These are phyloP conservation scores for Mycena kentingensis DNA, from an alignment of 768 basidiomycete genomes.

Conservation along the genomic window DNA sequence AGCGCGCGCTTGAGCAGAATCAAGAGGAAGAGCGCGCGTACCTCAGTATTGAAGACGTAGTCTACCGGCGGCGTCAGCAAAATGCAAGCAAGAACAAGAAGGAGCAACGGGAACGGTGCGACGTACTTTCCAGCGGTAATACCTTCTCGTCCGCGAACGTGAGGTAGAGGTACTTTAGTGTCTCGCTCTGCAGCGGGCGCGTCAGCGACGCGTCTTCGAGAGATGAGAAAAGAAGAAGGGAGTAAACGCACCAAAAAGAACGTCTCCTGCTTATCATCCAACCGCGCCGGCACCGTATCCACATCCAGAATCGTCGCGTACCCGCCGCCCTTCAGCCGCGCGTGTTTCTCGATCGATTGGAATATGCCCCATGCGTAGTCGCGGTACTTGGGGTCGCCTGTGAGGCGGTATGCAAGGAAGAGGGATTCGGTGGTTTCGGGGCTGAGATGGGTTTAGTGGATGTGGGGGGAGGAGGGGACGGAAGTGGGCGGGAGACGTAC, in stretches of 20 bases:
- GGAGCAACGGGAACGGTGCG: neutral
- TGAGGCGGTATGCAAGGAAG: slow-evolving; percentile 71
- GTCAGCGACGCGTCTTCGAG: neutral
- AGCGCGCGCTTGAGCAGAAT: slow-evolving; percentile 67
- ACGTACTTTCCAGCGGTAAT: slow-evolving; percentile 60
- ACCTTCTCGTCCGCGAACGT: slow-evolving; percentile 63
- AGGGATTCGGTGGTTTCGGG: slow-evolving; percentile 81
- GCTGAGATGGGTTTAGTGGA: too few species aligned
- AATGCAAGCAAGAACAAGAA: neutral
- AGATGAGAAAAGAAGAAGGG: neutral
- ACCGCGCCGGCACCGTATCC: slow-evolving; percentile 54
- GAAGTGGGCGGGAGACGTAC: too few species aligned
- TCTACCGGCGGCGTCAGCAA: too few species aligned
- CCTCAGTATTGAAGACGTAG: slow-evolving; percentile 82
- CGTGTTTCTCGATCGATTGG: slow-evolving; percentile 67
- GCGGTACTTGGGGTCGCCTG: slow-evolving; percentile 66
- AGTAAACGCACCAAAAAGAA: slow-evolving; percentile 46
- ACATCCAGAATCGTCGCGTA: slow-evolving; percentile 71
- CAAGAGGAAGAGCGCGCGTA: slow-evolving; percentile 31
- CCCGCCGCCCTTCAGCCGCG: slow-evolving; percentile 59
- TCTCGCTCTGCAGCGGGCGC: slow-evolving; percentile 69
- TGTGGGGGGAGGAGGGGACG: too few species aligned
- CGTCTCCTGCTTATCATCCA: slow-evolving; percentile 72
- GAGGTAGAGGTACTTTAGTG: slow-evolving; percentile 74
- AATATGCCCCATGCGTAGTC: slow-evolving; percentile 75